A percentile compares a stretch with the other conserved stretches of the same genome.
Evolutionary conservation across 2,329 filamentous ascomycete species (phyloP).

Genomic region (Colletotrichum neosansevieriae): DNA sequence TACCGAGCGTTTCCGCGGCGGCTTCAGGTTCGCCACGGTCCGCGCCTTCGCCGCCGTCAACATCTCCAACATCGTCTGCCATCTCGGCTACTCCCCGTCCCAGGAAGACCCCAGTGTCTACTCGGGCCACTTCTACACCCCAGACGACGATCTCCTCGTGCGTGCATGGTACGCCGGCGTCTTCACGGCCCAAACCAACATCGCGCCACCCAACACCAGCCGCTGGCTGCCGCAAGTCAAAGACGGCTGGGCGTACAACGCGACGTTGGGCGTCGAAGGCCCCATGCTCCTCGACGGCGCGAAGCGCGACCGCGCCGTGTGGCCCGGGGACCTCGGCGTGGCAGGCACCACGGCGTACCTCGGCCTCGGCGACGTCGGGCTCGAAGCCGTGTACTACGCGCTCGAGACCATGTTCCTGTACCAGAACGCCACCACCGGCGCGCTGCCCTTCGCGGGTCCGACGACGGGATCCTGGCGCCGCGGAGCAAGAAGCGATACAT

Average conservation of each 20-base stretch:
- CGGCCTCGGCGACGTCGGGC: conserved; percentile 59
- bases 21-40: conserved; percentile 58
- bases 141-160: conserved; percentile 59
- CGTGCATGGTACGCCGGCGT: conserved; percentile 58
- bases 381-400: conserved; percentile 60
- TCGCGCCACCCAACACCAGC: conserved; percentile 48
- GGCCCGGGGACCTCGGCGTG: conserved; percentile 70
- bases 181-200: conserved; percentile 51
- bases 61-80: conserved; percentile 45
- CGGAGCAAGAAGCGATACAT: conserved; percentile 42
- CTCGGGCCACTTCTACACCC: conserved; percentile 57
- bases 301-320: conserved; percentile 67
- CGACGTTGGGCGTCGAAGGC: conserved; percentile 47
- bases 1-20: conserved; percentile 54
- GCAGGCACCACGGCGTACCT: conserved; percentile 63
- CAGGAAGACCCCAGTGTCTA: conserved; percentile 56
- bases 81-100: conserved; percentile 48
- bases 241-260: conserved; percentile 54
- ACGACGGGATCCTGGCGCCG: conserved; percentile 41
- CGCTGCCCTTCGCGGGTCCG: conserved; percentile 44
- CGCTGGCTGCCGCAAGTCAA: conserved; percentile 52
- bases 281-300: conserved; percentile 61
- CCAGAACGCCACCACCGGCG: conserved; percentile 46
- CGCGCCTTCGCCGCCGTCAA: conserved; percentile 43
- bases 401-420: conserved; percentile 56